Conservation (phyloP, 306 rosid genomes). For the Comarum palustre region DNA sequence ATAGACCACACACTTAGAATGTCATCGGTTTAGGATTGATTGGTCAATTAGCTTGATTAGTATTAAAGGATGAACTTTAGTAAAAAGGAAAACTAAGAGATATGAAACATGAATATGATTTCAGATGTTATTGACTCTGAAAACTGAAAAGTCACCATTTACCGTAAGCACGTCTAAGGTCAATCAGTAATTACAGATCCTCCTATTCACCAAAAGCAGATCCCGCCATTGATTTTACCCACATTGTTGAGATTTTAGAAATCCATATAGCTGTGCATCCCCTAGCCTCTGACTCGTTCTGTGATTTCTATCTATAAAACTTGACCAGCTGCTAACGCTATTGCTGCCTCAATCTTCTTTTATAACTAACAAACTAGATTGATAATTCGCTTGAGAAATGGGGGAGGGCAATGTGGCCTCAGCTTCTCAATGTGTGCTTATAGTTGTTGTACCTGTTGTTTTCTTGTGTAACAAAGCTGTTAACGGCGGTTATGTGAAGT, state of each 20-base stretch:
- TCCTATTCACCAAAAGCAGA: neutral
- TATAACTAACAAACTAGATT: neutral
- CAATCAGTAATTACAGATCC: neutral
- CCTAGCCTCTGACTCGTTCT: neutral
- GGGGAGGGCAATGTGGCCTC: constrained; percentile 11
- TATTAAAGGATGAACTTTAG: too few relatives aligned
- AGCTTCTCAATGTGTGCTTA: neutral
- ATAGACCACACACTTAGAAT: too few relatives aligned
- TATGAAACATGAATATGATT: neutral
- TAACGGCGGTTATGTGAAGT: constrained; percentile 41
- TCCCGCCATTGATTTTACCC: neutral
- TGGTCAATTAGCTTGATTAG: neutral
- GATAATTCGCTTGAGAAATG: constrained; percentile 14
- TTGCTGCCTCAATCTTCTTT: neutral
- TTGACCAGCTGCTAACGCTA: neutral
- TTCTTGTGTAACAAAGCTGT: constrained; percentile 32
- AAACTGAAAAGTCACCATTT: neutral
- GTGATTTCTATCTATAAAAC: neutral
- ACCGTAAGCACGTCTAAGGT: neutral
- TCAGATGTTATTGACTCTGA: neutral
- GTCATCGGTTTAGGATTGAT: neutral
- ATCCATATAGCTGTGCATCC: neutral
- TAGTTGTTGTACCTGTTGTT: neutral
- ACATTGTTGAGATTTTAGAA: neutral
- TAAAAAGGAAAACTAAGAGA: neutral